phyloP scores from a whole-genome alignment of 116 monocot species.

The Posidonia oceanica region DNA sequence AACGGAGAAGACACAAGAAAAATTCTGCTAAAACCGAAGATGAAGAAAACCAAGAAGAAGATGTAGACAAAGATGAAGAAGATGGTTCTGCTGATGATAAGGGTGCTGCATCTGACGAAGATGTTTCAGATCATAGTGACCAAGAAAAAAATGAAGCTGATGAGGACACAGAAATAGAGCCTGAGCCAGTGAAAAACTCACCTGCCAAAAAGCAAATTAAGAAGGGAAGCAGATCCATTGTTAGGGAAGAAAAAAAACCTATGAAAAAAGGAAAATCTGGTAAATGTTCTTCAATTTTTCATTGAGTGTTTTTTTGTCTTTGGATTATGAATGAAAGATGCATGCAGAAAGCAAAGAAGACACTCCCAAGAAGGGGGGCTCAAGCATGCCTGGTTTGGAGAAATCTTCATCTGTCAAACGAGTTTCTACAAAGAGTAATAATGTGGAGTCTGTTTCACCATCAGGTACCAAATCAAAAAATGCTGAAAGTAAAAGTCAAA shows the following conservation, averaged over 20 bases:
- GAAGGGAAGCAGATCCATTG: constrained; percentile 5
- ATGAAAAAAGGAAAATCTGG: constrained; percentile 2
- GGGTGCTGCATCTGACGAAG: constrained; percentile 3
- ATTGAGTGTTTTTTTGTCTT: neutral
- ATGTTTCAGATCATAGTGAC: neutral
- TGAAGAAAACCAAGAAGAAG: constrained; percentile 1
- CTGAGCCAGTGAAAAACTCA: neutral
- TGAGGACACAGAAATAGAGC: constrained; percentile 1
- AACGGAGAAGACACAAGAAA: neutral
- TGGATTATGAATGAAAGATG: neutral
- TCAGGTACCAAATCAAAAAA: constrained; percentile 2
- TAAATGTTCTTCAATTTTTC: neutral
- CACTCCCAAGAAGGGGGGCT: neutral
- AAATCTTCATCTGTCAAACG: constrained; percentile 3
- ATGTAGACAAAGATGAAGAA: neutral
- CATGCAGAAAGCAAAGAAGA: constrained; percentile 1
- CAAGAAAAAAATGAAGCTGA: constrained; percentile 11
- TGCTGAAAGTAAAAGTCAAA: constrained; percentile 7
- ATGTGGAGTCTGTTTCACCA: neutral
- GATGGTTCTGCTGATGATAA: constrained; percentile 2
- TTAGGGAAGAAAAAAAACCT: neutral
- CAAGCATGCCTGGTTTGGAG: neutral
- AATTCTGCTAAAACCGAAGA: constrained; percentile 2
- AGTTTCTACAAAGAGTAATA: neutral
- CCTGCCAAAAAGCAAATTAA: neutral